phyloP scores from a whole-genome alignment of 257 asterid genomes.

The Solanum boliviense region DNA sequence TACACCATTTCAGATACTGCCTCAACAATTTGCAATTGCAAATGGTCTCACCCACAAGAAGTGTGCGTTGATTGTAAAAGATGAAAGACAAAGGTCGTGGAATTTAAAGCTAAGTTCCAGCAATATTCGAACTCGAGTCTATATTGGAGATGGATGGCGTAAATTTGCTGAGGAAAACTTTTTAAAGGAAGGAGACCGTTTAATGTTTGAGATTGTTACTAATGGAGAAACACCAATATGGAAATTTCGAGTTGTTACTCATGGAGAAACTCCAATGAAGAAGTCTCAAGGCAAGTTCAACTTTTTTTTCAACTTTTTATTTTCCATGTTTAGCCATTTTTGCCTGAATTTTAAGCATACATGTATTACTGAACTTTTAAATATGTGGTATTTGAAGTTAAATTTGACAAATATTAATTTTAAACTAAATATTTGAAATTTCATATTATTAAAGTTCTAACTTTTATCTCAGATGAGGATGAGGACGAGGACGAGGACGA shows the following conservation, averaged over 20 bases:
- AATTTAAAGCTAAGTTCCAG: neutral
- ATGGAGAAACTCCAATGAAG: neutral
- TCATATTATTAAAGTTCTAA: too few species aligned
- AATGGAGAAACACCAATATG: neutral
- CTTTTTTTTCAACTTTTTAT: too few species aligned
- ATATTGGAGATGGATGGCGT: neutral
- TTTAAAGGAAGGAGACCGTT: neutral
- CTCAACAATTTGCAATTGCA: neutral
- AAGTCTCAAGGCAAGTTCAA: neutral
- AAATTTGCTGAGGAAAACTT: neutral
- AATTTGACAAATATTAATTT: too few species aligned
- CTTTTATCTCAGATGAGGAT: too few species aligned
- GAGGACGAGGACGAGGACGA: too few species aligned
- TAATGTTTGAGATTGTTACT: neutral
- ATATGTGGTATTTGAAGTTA: too few species aligned
- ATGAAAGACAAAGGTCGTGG: neutral
- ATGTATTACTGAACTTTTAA: too few species aligned
- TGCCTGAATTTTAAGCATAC: too few species aligned
- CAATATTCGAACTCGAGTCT: neutral
- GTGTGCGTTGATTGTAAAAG: neutral
- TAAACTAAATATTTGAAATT: too few species aligned
- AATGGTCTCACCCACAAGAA: neutral
- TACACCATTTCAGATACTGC: neutral
- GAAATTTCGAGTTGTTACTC: neutral
- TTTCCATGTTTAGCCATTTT: too few species aligned